Evolutionary conservation across 139 green algal genomes (phyloP), one percentile per base, ranked within the genome.

Genomic region (Desmodesmus armatus): DNA sequence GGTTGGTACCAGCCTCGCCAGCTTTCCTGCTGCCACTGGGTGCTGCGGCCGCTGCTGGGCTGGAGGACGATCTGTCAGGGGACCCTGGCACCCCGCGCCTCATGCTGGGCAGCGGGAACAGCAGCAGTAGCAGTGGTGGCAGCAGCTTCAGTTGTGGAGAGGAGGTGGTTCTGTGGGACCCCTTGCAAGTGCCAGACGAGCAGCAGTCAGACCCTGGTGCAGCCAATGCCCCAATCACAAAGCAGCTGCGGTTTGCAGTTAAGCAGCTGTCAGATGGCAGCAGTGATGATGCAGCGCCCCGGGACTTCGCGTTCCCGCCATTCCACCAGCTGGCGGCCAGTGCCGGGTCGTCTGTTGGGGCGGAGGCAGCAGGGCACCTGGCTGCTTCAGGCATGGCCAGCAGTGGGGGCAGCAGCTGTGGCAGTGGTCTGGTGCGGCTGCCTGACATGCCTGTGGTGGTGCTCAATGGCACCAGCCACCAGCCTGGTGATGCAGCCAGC

Each of bases 401-500:
- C 78, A 75, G 78, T 39, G 51, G 31, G 35, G 7, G 33, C 37
- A 83, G 58, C 62, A 49, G 78, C 62, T 55, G 78, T 43, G 43
- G 40, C 15, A n/a, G 19, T 44, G 65, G 65, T 21, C 15, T 25
- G n/a, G 63, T 41, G 39, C 23, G 40, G 43, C 35, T 69, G 44
- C 80, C 80, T 40, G 49, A 79, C 4, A 85, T 85, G 66, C 80
- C 66, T 70, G 66, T 85, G 33, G 80, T 85, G 43, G 80, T 85
- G 11, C 47, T 85, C 33, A 85, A 85, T 53, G 80, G 80, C 49
- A 78, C 66, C 47, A 78, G 66, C 66, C 80, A 85, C 66, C 66
- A 85, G 47, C 80, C 80, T 27, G 80, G 33, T 49, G 80, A 72
- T 70, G 80, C 80, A 11, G 49, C 80, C 0, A 71, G 80, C 80